Evolutionary conservation across 352 stramenopile genomes (phyloP).

Genomic region (Globisporangium canariense): DNA sequence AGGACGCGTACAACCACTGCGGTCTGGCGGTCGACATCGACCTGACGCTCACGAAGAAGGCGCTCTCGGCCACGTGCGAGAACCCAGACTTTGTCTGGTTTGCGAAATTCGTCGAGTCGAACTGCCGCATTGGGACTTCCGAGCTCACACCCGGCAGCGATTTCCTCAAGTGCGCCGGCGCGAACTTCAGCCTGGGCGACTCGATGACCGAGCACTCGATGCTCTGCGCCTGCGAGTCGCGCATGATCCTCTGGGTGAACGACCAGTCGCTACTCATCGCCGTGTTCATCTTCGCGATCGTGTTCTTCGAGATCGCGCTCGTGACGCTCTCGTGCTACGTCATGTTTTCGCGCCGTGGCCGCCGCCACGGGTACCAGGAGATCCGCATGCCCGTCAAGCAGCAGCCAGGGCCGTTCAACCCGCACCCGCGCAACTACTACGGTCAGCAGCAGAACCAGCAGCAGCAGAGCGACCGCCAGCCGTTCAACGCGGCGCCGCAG

Average conservation of each 20-base stretch:
- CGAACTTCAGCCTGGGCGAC: constrained; percentile 57
- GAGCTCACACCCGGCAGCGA: constrained; percentile 54
- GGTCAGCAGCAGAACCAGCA: constrained; percentile 17
- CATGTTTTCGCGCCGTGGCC: constrained; percentile 66
- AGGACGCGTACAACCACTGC: constrained; percentile 71
- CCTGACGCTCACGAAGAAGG: constrained; percentile 33
- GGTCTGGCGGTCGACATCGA: constrained; percentile 65
- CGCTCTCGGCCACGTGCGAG: constrained; percentile 48
- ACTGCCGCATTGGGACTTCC: constrained; percentile 57
- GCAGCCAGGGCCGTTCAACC: constrained; percentile 65
- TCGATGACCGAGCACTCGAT: constrained; percentile 75
- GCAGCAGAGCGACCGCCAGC: constrained; percentile 23
- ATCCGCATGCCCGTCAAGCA: constrained; percentile 82
- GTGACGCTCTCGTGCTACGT: constrained; percentile 82
- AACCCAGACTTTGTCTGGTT: constrained; percentile 72
- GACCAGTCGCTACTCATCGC: constrained; percentile 74
- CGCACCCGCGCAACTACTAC: constrained; percentile 75
- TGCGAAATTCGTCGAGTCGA: constrained; percentile 61
- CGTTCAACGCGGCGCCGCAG: constrained; percentile 37
- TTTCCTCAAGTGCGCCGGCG: constrained; percentile 68
- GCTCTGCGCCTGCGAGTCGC: constrained; percentile 78
- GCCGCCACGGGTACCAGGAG: constrained; percentile 75
- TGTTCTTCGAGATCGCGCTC: constrained; percentile 76
- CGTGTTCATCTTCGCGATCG: constrained; percentile 77
- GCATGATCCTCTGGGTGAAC: constrained; percentile 78